phyloP scores from a whole-genome alignment of 805 yeast genomes.

The Helenozyma baotianmanensis region DNA sequence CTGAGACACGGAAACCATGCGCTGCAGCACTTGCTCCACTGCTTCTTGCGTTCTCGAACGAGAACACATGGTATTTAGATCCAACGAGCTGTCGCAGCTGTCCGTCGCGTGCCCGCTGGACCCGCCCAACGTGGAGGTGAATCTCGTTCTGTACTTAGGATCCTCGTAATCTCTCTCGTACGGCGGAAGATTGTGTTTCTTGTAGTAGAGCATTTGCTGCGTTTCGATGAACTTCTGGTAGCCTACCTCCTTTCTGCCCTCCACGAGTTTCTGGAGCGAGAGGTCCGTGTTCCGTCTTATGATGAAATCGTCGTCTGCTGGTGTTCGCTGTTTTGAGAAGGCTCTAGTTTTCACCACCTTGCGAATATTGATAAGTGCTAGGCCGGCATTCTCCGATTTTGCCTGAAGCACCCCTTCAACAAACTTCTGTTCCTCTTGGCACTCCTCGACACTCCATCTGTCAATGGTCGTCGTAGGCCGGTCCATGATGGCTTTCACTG shows the following conservation, averaged over 20 bases:
- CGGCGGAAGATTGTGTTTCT: slow-evolving; percentile 9
- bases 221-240: slow-evolving; percentile 19
- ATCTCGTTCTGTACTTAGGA: slow-evolving; percentile 5
- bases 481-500: slow-evolving; percentile 1
- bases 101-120: slow-evolving; percentile 15
- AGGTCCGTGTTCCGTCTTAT: slow-evolving; percentile 15
- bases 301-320: slow-evolving; percentile 9
- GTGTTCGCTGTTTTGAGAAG: slow-evolving; percentile 9
- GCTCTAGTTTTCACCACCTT: slow-evolving; percentile 12
- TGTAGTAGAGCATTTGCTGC: slow-evolving; percentile 22
- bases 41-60: too few species aligned
- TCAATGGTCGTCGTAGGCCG: slow-evolving; percentile 23
- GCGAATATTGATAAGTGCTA: slow-evolving; percentile 10
- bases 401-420: slow-evolving; percentile 10
- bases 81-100: slow-evolving; percentile 11
- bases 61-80: too few species aligned
- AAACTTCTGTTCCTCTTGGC: slow-evolving; percentile 24
- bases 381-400: not conserved
- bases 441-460: slow-evolving; percentile 30
- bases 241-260: slow-evolving; percentile 22
- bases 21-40: too few species aligned
- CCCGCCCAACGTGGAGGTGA: slow-evolving; percentile 12
- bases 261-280: slow-evolving; percentile 21
- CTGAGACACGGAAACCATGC: too few species aligned
- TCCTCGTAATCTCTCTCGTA: slow-evolving; percentile 6